phyloP scores from a whole-genome alignment of 2,329 filamentous ascomycete species.

The Beauveria rudraprayagi region DNA sequence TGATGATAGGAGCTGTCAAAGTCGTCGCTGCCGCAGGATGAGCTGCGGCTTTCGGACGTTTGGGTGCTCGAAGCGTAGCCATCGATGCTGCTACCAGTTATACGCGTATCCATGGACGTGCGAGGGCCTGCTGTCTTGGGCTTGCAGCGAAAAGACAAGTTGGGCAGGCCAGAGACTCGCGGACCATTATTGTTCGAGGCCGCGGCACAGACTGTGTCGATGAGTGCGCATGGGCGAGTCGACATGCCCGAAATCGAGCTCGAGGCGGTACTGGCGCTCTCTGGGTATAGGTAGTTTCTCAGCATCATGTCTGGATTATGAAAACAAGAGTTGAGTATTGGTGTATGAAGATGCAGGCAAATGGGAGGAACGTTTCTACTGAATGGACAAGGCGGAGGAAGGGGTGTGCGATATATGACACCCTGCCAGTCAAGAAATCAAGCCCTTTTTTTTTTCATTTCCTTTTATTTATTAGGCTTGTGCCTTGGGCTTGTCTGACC shows the following conservation, averaged over 20 bases:
- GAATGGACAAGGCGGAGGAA: not conserved
- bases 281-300: constrained; percentile 3
- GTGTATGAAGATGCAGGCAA: not conserved
- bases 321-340: not conserved
- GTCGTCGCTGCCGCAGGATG: constrained; percentile 1
- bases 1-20: constrained; percentile 12
- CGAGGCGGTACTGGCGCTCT: not conserved
- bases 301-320: not conserved
- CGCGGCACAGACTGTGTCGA: constrained; percentile 1
- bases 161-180: constrained; percentile 1
- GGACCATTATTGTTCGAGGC: not conserved
- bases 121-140: not conserved
- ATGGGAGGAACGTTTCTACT: not conserved
- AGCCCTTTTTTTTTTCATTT: not conserved
- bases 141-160: constrained; percentile 5
- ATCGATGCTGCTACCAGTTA: not conserved
- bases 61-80: not conserved
- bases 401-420: not conserved
- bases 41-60: not conserved
- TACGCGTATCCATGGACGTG: not conserved
- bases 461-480: not conserved
- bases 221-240: constrained; percentile 5
- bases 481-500: not conserved
- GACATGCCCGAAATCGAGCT: constrained; percentile 8
- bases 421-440: not conserved